A percentile compares a stretch with the other conserved stretches of the same genome.
Evolutionary conservation across 768 basidiomycete species (phyloP).

Genomic region (Mycena alexandri): DNA sequence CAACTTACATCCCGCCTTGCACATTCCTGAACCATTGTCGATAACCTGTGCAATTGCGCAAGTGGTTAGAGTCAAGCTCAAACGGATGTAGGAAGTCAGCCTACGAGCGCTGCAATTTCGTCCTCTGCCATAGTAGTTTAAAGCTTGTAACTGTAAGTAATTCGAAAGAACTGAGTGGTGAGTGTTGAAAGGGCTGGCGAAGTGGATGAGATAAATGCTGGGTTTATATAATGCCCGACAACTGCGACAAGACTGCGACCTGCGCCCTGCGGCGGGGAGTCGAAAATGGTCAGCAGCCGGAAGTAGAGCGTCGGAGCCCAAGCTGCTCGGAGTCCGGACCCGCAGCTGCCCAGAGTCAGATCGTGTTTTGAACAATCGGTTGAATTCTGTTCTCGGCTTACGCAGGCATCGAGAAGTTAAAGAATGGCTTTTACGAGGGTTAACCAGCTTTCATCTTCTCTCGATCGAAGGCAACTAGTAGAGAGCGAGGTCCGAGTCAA

Average conservation of each 20-base stretch:
- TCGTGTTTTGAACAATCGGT: too few relatives aligned
- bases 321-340: constrained; percentile 10
- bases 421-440: too few relatives aligned
- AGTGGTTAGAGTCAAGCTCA: not conserved
- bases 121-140: constrained; percentile 62
- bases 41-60: constrained; percentile 43
- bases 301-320: constrained; percentile 9
- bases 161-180: constrained; percentile 14
- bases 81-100: not conserved
- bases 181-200: constrained; percentile 13
- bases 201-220: not conserved
- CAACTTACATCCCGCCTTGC: constrained; percentile 83
- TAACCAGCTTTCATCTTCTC: too few relatives aligned
- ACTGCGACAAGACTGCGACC: constrained; percentile 25
- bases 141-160: constrained; percentile 13
- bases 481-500: too few relatives aligned
- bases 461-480: too few relatives aligned
- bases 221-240: constrained; percentile 15
- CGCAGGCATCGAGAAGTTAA: too few relatives aligned
- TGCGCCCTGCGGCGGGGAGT: constrained; percentile 25
- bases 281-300: not conserved
- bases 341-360: constrained; percentile 18
- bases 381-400: too few relatives aligned
- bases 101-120: constrained; percentile 73
- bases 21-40: constrained; percentile 86